phyloP scores from a whole-genome alignment of 257 asterid genomes.

The Coffea eugenioides region DNA sequence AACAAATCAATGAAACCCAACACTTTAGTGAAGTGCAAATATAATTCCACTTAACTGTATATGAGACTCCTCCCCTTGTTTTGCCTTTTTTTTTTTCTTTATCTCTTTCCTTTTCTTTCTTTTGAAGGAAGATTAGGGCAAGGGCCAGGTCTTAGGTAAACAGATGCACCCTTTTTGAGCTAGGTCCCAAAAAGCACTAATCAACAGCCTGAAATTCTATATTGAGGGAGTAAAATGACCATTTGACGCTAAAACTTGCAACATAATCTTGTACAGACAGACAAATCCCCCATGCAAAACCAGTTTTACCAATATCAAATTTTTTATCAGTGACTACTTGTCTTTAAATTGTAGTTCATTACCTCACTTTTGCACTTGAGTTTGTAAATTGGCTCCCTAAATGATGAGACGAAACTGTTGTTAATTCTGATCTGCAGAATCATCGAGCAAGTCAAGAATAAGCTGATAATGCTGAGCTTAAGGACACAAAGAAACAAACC shows the following conservation, averaged over 20 bases:
- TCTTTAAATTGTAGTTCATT: conserved; percentile 13
- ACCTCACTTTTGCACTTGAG: conserved; percentile 96
- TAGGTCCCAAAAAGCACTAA: background rate
- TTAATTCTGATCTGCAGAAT: conserved; percentile 91
- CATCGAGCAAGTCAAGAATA: conserved; percentile 35
- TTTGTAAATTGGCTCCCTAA: conserved; percentile 99
- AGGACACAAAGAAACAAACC: conserved; percentile 44
- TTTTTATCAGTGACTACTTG: background rate
- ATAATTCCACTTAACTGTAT: background rate
- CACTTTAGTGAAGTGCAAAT: background rate
- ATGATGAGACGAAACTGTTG: conserved; percentile 97
- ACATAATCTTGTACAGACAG: background rate
- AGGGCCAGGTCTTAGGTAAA: background rate
- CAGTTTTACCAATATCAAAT: background rate
- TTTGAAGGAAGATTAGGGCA: background rate
- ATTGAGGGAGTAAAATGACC: background rate
- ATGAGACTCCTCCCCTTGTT: background rate
- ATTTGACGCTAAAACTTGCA: background rate
- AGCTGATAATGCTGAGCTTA: conserved; percentile 22
- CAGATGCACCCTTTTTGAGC: background rate
- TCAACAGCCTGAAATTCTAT: background rate
- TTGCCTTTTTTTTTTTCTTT: no score
- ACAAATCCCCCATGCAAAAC: background rate
- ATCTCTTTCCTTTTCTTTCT: background rate
- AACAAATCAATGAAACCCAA: background rate